Evolutionary conservation across 1,139 yeast species (phyloP).

Genomic region (Protomyces pachydermus): DNA sequence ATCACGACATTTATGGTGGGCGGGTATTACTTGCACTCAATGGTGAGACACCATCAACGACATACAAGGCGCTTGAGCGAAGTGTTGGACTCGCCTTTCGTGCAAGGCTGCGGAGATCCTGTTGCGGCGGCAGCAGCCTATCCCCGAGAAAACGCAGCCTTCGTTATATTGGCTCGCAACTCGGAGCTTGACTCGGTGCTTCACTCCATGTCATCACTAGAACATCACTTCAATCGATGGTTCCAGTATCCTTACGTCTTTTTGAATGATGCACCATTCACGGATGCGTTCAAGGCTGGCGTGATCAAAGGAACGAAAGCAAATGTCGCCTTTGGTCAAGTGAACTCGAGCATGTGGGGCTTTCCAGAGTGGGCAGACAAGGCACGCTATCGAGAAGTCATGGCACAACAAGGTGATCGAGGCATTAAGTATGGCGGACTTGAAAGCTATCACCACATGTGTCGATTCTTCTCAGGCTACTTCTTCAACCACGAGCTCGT

Average conservation of each 20-base stretch:
- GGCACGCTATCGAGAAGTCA: constrained; percentile 48
- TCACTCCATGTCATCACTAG: constrained; percentile 64
- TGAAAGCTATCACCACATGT: constrained; percentile 66
- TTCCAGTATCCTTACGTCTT: constrained; percentile 85
- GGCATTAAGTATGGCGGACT: constrained; percentile 74
- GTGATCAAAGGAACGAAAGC: constrained; percentile 52
- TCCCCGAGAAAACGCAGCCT: constrained; percentile 64
- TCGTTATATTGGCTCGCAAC: constrained; percentile 78
- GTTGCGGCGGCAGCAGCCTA: constrained; percentile 22
- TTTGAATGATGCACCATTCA: constrained; percentile 70
- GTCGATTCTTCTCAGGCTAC: constrained; percentile 70
- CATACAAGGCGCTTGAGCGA: no score
- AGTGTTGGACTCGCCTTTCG: constrained; percentile 12
- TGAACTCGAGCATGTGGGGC: constrained; percentile 54
- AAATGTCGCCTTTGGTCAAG: constrained; percentile 58
- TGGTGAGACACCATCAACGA: no score
- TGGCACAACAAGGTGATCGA: constrained; percentile 70
- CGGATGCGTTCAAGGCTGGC: constrained; percentile 53
- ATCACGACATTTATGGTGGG: no score
- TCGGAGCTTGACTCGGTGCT: constrained; percentile 65
- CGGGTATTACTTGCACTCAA: no score
- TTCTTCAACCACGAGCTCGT: constrained; percentile 70
- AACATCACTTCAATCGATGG: constrained; percentile 86
- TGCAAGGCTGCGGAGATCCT: constrained; percentile 28
- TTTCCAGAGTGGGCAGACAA: constrained; percentile 45